phyloP scores from a whole-genome alignment of 371 early-diverging fungal genomes.

The Rhizopus arrhizus region DNA sequence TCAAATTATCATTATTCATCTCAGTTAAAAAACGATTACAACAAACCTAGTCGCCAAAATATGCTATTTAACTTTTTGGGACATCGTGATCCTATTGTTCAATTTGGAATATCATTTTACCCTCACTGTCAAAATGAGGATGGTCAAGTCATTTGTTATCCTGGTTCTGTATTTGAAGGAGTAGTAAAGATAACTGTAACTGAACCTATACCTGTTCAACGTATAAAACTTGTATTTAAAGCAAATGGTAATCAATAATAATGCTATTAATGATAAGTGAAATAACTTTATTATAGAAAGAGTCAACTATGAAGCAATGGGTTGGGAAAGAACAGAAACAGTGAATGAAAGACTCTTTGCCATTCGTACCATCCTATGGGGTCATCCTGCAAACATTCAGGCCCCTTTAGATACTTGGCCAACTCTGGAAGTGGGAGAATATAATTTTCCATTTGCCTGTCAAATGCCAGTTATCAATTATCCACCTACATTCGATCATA shows the following conservation, averaged over 20 bases:
- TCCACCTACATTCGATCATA: conserved; percentile 35
- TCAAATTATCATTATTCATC: no score
- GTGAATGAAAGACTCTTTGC: conserved; percentile 37
- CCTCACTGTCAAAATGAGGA: conserved; percentile 30
- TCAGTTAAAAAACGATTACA: no score
- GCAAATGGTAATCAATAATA: conserved; percentile 15
- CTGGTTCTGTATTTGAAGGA: conserved; percentile 40
- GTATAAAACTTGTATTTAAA: conserved; percentile 38
- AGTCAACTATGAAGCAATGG: conserved; percentile 38
- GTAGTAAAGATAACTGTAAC: conserved; percentile 24
- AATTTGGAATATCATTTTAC: conserved; percentile 22
- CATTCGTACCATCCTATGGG: conserved; percentile 32
- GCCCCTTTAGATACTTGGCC: conserved; percentile 17
- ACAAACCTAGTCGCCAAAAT: neutral
- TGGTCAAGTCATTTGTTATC: conserved; percentile 30
- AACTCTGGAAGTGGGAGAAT: conserved; percentile 30
- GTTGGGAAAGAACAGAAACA: conserved; percentile 30
- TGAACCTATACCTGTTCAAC: conserved; percentile 22
- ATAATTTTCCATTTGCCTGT: conserved; percentile 30
- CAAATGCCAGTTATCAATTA: conserved; percentile 41
- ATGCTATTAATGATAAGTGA: neutral
- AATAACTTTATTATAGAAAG: conserved; percentile 20
- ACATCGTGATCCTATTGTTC: conserved; percentile 15
- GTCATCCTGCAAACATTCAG: conserved; percentile 16
- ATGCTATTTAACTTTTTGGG: conserved; percentile 22